Percentiles rank a stretch among this genome's conserved stretches.
Evolutionary conservation across 768 basidiomycete genomes (phyloP).

Genomic region (Porphyrellus cyaneotinctus): DNA sequence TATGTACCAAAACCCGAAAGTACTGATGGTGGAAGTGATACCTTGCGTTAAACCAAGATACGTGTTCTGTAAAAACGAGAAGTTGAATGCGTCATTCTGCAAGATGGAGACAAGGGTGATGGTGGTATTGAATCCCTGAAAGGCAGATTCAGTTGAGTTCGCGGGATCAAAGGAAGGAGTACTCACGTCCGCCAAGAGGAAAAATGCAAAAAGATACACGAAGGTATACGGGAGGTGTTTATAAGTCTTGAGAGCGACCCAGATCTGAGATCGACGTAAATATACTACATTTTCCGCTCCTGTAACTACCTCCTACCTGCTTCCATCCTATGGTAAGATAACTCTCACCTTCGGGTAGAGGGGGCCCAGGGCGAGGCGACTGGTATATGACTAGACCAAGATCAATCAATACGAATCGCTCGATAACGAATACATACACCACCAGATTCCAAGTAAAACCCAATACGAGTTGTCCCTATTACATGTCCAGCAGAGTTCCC

Average conservation of each 20-base stretch:
- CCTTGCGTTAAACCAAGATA: slow-evolving; percentile 76
- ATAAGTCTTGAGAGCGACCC: slow-evolving; percentile 70
- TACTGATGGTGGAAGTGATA: slow-evolving; percentile 67
- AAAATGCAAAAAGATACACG: slow-evolving; percentile 70
- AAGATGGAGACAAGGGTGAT: slow-evolving; percentile 71
- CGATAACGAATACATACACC: slow-evolving; percentile 53
- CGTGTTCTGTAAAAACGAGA: slow-evolving; percentile 79
- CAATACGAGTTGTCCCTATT: slow-evolving; percentile 66
- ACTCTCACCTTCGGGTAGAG: slow-evolving; percentile 68
- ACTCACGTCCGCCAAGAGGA: slow-evolving; percentile 73
- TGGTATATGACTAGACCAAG: slow-evolving; percentile 66
- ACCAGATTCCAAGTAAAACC: slow-evolving; percentile 82
- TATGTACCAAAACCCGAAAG: slow-evolving; percentile 79
- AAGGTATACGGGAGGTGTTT: slow-evolving; percentile 79
- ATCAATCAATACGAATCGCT: neutral
- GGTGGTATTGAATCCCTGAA: slow-evolving; percentile 75
- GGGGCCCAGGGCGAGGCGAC: slow-evolving; percentile 76
- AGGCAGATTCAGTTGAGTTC: neutral
- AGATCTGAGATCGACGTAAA: slow-evolving; percentile 49
- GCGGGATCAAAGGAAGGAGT: neutral
- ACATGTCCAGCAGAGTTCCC: neutral
- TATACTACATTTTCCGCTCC: too few relatives aligned
- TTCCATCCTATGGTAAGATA: slow-evolving; percentile 87
- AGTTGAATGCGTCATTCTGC: slow-evolving; percentile 76
- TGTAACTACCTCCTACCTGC: slow-evolving; percentile 42